Evolutionary conservation across 1,139 yeast species (phyloP), one percentile per base, ranked within the genome.

Genomic region (Yamadazyma sp.): DNA sequence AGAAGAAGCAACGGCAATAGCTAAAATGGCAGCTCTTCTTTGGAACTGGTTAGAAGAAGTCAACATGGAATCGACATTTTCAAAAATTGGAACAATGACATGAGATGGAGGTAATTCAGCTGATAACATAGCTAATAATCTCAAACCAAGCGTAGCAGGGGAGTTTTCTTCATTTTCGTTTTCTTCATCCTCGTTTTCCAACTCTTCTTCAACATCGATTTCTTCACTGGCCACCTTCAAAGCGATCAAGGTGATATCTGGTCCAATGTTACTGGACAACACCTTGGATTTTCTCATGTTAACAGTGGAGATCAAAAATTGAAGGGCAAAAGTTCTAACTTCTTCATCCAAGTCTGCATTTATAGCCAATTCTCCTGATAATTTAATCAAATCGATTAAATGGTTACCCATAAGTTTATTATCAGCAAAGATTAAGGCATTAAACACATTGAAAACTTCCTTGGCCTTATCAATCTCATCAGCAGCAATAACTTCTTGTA

Each of bases 101-200:
- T 92, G 98, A 34, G 89, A 78, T 38, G 98, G 96, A 39, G 98
- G 96, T 53, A 94, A 73, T 56, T 84, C 88, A 33, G 83, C 74
- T 18, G 97, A 77, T 52, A 92, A 78, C 55, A 80, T 77, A 40
- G 90, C 86, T 40, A 92, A 64, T 48, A 92, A 72, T 65, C 96
- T 80, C 53, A 89, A 76, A 15, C 95, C 96, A 52, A 88, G 76
- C 38, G 84, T 66, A 26, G 83, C 67, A 43, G 96, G 95, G 41
- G 82, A 76, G 54, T 80, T 86, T 64, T 90, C 97, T 64, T 88
- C 96, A 56, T 88, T 89, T 62, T 88, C 96, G 51, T 86, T 90
- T 53, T 87, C 92, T 57, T 87, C 96, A 44, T 85, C 88, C 56
- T 86, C 95, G 42, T 76, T 82, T 46, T 80, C 82, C 48, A 85